phyloP scores from a whole-genome alignment of 768 basidiomycete species.

The Tricholoma flavovirens region DNA sequence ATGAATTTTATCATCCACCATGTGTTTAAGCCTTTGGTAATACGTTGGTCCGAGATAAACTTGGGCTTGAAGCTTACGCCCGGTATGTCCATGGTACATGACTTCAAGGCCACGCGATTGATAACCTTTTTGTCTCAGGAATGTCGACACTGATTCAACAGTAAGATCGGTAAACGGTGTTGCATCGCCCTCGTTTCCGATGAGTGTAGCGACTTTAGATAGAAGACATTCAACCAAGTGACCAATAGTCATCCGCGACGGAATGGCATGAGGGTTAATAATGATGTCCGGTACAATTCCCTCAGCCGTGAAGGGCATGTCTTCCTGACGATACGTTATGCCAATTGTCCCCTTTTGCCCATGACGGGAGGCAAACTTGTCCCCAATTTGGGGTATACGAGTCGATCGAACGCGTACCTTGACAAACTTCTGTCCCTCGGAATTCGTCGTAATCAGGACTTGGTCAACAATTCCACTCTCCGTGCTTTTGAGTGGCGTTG shows the following conservation, averaged over 20 bases:
- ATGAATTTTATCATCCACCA: constrained; percentile 99
- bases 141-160: constrained; percentile 94
- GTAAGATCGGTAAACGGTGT: constrained; percentile 98
- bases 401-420: constrained; percentile 96
- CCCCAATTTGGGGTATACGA: constrained; percentile 95
- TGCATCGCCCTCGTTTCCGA: constrained; percentile 96
- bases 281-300: constrained; percentile 96
- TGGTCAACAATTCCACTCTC: constrained; percentile 98
- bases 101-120: constrained; percentile 96
- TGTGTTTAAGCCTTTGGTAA: constrained; percentile 98
- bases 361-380: constrained; percentile 99
- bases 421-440: constrained; percentile 95
- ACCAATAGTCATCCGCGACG: constrained; percentile 99
- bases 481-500: constrained; percentile 95
- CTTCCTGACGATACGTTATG: constrained; percentile 98
- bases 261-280: constrained; percentile 99
- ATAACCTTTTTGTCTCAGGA: constrained; percentile 85
- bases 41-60: constrained; percentile 98
- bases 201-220: constrained; percentile 92
- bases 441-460: constrained; percentile 93
- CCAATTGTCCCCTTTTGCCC: constrained; percentile 99
- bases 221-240: constrained; percentile 98
- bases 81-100: constrained; percentile 99
- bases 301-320: constrained; percentile 98
- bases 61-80: constrained; percentile 96